A percentile compares a stretch with the other conserved stretches of the same genome.
phyloP scores from a whole-genome alignment of 2,329 filamentous ascomycete genomes.

The Elsinoe perseae region DNA sequence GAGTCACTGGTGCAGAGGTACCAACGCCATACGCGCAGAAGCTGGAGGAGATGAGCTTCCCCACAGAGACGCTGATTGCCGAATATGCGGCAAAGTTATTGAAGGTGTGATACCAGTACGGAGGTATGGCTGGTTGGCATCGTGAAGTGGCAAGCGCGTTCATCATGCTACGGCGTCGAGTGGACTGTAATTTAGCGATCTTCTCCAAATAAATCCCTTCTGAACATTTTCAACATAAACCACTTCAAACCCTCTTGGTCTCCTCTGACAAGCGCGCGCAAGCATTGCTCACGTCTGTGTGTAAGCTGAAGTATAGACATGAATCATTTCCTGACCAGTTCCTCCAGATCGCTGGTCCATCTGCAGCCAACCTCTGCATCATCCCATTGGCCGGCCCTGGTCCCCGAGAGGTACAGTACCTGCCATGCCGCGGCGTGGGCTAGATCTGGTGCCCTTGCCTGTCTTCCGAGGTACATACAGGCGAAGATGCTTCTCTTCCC shows the following conservation, averaged over 20 bases:
- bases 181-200: slow-evolving; percentile 13
- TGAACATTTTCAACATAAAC: not conserved
- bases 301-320: not conserved
- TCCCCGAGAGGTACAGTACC: not conserved
- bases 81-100: slow-evolving; percentile 84
- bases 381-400: not conserved
- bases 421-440: not conserved
- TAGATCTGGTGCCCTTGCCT: not conserved
- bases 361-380: not conserved
- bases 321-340: not conserved
- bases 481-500: not conserved
- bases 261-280: no score
- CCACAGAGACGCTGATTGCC: slow-evolving; percentile 79
- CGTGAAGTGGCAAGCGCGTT: not conserved
- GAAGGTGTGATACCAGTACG: slow-evolving; percentile 47
- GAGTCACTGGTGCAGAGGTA: slow-evolving; percentile 93
- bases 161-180: not conserved
- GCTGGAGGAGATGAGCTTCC: slow-evolving; percentile 93
- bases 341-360: not conserved
- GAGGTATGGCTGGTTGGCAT: not conserved
- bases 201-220: not conserved
- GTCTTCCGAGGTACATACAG: not conserved
- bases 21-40: slow-evolving; percentile 91
- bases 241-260: no score
- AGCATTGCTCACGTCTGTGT: not conserved